These are phyloP conservation scores for Berkeleyomyces basicola DNA, from an alignment of 2,329 filamentous ascomycete species.

Conservation along the genomic window DNA sequence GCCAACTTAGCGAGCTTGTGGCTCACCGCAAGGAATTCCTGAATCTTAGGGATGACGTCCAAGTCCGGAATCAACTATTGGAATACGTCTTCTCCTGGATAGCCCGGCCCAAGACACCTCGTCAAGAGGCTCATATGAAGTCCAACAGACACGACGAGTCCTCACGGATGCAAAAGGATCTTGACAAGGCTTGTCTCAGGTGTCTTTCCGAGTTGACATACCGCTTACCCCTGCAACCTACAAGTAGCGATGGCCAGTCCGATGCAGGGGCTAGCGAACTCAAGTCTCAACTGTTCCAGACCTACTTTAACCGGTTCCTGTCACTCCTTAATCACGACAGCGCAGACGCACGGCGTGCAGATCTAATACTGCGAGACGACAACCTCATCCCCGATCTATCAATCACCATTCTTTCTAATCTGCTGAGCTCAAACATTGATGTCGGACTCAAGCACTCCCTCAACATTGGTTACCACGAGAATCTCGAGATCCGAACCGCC, in stretches of 20 bases:
- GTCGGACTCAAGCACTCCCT: slow-evolving; percentile 54
- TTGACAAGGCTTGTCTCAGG: slow-evolving; percentile 48
- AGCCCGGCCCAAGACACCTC: slow-evolving; percentile 39
- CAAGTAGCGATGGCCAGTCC: slow-evolving; percentile 43
- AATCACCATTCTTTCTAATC: slow-evolving; percentile 51
- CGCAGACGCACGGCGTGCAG: slow-evolving; percentile 13
- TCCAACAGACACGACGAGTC: slow-evolving; percentile 38
- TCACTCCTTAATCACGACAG: slow-evolving; percentile 44
- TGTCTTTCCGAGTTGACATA: slow-evolving; percentile 50
- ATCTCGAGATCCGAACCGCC: slow-evolving; percentile 50
- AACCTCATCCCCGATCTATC: slow-evolving; percentile 43
- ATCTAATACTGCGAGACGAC: slow-evolving; percentile 31
- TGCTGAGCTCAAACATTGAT: slow-evolving; percentile 54
- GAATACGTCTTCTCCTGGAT: slow-evolving; percentile 56
- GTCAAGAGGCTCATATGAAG: slow-evolving; percentile 25
- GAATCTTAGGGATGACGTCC: slow-evolving; percentile 51
- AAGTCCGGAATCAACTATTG: slow-evolving; percentile 50
- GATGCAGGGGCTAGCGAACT: slow-evolving; percentile 51
- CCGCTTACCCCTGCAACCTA: slow-evolving; percentile 47
- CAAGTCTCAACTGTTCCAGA: slow-evolving; percentile 55
- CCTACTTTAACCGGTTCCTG: slow-evolving; percentile 53
- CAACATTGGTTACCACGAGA: slow-evolving; percentile 54
- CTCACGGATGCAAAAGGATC: slow-evolving; percentile 42
- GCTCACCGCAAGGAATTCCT: slow-evolving; percentile 51
- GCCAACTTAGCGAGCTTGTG: slow-evolving; percentile 48